Evolutionary conservation across 2,329 filamentous ascomycete genomes (phyloP).

Genomic region (Aureobasidium melanogenum): DNA sequence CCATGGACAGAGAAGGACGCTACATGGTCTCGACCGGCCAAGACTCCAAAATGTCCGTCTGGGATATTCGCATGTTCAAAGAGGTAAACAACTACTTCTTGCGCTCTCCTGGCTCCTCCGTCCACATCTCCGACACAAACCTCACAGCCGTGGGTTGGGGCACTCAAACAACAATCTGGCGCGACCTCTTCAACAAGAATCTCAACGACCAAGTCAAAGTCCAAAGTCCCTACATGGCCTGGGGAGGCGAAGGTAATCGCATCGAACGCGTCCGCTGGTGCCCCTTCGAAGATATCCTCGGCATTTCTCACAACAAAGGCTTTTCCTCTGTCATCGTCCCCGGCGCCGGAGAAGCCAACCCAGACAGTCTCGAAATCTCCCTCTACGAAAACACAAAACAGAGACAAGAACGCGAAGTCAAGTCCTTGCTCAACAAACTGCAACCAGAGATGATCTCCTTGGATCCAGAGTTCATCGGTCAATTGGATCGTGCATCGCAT

Average conservation of each 20-base stretch:
- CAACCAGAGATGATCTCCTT: conserved; percentile 95
- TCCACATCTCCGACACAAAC: conserved; percentile 81
- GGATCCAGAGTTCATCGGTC: conserved; percentile 85
- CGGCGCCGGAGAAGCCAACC: conserved; percentile 94
- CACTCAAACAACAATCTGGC: conserved; percentile 83
- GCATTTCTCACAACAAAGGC: conserved; percentile 72
- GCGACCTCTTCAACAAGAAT: conserved; percentile 69
- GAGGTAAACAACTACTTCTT: conserved; percentile 87
- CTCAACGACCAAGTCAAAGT: conserved; percentile 65
- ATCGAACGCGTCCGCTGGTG: conserved; percentile 85
- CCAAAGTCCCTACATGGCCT: conserved; percentile 83
- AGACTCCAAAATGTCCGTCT: conserved; percentile 85
- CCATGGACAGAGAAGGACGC: conserved; percentile 78
- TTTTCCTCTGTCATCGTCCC: conserved; percentile 88
- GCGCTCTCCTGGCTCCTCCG: conserved; percentile 68
- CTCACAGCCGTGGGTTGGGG: conserved; percentile 87
- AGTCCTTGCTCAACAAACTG: conserved; percentile 83
- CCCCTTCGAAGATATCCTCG: conserved; percentile 87
- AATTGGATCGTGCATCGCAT: conserved; percentile 71
- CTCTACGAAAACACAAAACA: conserved; percentile 92
- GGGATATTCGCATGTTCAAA: conserved; percentile 91
- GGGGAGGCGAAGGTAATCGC: conserved; percentile 75
- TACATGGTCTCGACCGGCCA: conserved; percentile 95
- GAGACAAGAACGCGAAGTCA: conserved; percentile 86
- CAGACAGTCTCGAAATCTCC: conserved; percentile 86